These are phyloP conservation scores for Metschnikowia aberdeeniae DNA, from an alignment of 805 yeast genomes.

Conservation along the genomic window DNA sequence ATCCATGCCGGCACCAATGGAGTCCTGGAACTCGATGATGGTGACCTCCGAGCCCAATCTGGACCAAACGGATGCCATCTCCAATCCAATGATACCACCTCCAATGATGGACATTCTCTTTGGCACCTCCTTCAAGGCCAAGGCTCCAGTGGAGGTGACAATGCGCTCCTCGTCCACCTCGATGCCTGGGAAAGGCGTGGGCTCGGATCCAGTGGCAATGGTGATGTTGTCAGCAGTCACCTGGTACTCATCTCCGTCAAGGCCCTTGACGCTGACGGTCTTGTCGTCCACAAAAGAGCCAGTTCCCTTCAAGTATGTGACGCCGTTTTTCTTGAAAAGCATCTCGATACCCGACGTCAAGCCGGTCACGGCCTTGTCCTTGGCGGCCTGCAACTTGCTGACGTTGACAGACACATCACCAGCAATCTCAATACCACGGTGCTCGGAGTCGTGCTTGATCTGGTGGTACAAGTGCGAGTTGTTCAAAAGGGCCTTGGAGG, in stretches of 20 bases:
- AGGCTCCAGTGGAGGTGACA: slow-evolving; percentile 91
- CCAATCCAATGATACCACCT: slow-evolving; percentile 99
- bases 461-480: slow-evolving; percentile 91
- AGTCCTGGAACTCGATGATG: slow-evolving; percentile 80
- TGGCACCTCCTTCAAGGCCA: slow-evolving; percentile 83
- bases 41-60: slow-evolving; percentile 96
- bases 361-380: slow-evolving; percentile 83
- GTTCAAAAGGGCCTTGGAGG: slow-evolving; percentile 92
- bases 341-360: slow-evolving; percentile 92
- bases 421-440: slow-evolving; percentile 86
- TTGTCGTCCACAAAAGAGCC: slow-evolving; percentile 86
- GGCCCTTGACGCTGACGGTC: slow-evolving; percentile 73
- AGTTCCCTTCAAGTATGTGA: slow-evolving; percentile 88
- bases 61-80: slow-evolving; percentile 97
- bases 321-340: slow-evolving; percentile 93
- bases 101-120: slow-evolving; percentile 91
- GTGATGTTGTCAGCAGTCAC: slow-evolving; percentile 83
- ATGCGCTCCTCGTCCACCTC: slow-evolving; percentile 95
- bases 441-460: slow-evolving; percentile 75
- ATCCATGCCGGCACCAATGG: slow-evolving; percentile 99
- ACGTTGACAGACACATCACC: slow-evolving; percentile 72
- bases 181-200: slow-evolving; percentile 98
- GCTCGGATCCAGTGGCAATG: slow-evolving; percentile 98
- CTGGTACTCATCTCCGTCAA: slow-evolving; percentile 75
- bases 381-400: slow-evolving; percentile 79